These are phyloP conservation scores for Phaeodactylum tricornutum DNA, from an alignment of 108 stramenopile species.

Conservation along the genomic window DNA sequence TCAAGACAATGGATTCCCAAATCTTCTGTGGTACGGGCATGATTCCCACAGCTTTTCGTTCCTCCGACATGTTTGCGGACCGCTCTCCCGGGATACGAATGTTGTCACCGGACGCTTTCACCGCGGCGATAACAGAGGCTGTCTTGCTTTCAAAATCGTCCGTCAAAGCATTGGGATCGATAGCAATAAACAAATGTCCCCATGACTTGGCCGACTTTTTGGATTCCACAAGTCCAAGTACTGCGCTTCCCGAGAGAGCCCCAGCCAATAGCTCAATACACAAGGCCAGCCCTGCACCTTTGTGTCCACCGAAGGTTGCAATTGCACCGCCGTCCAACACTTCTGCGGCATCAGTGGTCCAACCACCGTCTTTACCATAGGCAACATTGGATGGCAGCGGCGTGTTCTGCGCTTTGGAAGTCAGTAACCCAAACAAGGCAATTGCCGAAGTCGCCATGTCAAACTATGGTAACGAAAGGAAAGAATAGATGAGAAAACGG, in stretches of 20 bases:
- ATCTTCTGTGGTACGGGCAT: slow-evolving; percentile 16
- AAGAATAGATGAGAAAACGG: background rate
- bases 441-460: slow-evolving; percentile 34
- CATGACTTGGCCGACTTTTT: slow-evolving; percentile 26
- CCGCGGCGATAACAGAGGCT: slow-evolving; percentile 5
- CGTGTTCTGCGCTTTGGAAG: slow-evolving; percentile 19
- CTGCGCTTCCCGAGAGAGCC: slow-evolving; percentile 21
- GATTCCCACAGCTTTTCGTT: slow-evolving; percentile 7
- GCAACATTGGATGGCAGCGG: slow-evolving; percentile 19
- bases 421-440: slow-evolving; percentile 28
- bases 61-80: slow-evolving; percentile 10
- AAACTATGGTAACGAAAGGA: too few species aligned
- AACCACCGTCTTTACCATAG: slow-evolving; percentile 15
- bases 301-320: slow-evolving; percentile 32
- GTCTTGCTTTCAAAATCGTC: slow-evolving; percentile 27
- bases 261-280: slow-evolving; percentile 22
- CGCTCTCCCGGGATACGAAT: slow-evolving; percentile 22
- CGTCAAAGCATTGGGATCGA: slow-evolving; percentile 28
- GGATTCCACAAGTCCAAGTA: slow-evolving; percentile 20
- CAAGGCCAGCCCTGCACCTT: slow-evolving; percentile 21
- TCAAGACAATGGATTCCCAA: slow-evolving; percentile 19
- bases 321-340: slow-evolving; percentile 23
- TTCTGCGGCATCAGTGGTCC: slow-evolving; percentile 15
- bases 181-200: slow-evolving; percentile 25
- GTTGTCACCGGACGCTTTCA: slow-evolving; percentile 12